These are phyloP conservation scores for Paraleonurus japonicus DNA, from an alignment of 257 asterid species.

Conservation along the genomic window DNA sequence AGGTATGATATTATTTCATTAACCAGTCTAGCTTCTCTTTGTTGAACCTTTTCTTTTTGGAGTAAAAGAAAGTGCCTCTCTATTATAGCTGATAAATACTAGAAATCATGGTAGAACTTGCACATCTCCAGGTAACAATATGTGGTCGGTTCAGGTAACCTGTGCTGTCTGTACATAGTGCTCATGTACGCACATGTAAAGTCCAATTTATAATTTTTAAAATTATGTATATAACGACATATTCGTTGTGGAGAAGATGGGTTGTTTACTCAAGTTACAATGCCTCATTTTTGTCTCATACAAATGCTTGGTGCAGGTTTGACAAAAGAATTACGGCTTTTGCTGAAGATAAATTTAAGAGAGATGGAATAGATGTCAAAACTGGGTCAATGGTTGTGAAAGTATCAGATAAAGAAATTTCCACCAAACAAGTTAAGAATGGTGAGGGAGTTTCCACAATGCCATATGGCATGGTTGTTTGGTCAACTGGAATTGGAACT, in stretches of 20 bases:
- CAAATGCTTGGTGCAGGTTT: slow-evolving; percentile 58
- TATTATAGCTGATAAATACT: background rate
- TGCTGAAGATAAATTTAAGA: slow-evolving; percentile 83
- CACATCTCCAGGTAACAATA: background rate
- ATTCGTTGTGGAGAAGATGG: background rate
- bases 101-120: background rate
- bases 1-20: background rate
- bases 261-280: slow-evolving; percentile 4
- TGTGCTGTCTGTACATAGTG: background rate
- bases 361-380: slow-evolving; percentile 85
- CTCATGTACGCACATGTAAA: background rate
- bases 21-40: background rate
- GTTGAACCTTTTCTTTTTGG: background rate
- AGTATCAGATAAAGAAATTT: slow-evolving; percentile 77
- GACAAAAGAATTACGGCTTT: slow-evolving; percentile 75
- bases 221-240: background rate
- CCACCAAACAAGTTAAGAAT: slow-evolving; percentile 68
- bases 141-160: background rate
- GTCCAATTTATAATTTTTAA: background rate
- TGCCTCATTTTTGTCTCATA: slow-evolving; percentile 18
- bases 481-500: slow-evolving; percentile 99
- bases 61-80: background rate
- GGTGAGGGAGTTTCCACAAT: slow-evolving; percentile 62
- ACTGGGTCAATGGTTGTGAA: slow-evolving; percentile 95
- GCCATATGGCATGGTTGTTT: slow-evolving; percentile 97